Base-by-base conservation (phyloP, 1,139 yeast species). In the Geotrichum siamense region DNA sequence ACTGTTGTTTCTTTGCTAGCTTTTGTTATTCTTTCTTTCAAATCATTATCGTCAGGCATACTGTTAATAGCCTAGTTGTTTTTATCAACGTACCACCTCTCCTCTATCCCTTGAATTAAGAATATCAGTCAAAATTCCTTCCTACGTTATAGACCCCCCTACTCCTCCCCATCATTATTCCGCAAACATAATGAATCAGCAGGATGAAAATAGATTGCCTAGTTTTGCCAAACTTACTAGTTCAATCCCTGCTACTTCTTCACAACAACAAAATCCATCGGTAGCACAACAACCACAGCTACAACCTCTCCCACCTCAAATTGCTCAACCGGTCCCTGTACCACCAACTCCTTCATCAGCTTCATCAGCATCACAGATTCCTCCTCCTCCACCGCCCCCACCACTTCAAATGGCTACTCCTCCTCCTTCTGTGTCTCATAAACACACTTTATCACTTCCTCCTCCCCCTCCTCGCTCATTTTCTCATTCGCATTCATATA, bases 141-240 rank as follows among this genome's bases (percentile, higher is more conserved):
- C n/a, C n/a, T n/a, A n/a, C n/a, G n/a, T n/a, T n/a, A n/a, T n/a
- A n/a, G n/a, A n/a, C n/a, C 26, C 6, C 26, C 26, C 26, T 8
- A 23, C 26, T 23, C 26, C 6, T 8, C 10, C 10, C 10, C 26
- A 23, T 23, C 6, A 10, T 8, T 23, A 6, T 23, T 8, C 9
- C 26, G 26, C 26, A 23, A 8, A 23, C 26, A 23, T 8, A 23
- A 23, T 23, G 26, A 23, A 23, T 13, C 31, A 28, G 12, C 31
- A 28, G 17, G 34, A 30, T 17, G 34, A 30, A 30, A 30, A 30
- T 17, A 30, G 34, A 17, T 38, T 43, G 22, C 47, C 47, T 5
- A 39, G 43, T 35, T 43, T 43, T 43, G 47, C 43, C 16, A 43
- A 43, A 20, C 43, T 43, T 10, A 36, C 47, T 2, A 35, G 47